Evolutionary conservation across 2,329 filamentous ascomycete species (phyloP), one percentile per base, ranked within the genome.

Genomic region (Cytospora piceicola): DNA sequence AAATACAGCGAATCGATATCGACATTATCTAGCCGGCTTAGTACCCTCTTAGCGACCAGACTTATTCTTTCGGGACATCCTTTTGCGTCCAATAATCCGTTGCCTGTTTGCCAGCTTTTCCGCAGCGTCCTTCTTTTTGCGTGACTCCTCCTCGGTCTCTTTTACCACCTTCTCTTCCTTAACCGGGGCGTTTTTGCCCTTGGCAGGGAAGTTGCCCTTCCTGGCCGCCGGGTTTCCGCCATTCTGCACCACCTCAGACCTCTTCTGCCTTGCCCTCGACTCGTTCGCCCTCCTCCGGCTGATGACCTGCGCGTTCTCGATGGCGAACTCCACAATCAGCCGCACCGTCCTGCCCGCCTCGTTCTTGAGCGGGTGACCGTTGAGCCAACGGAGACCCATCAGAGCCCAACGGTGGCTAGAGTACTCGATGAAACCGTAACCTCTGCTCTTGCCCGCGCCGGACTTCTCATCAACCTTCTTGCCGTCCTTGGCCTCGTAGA

Each of bases 351-450:
- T 92, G 70, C 95, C 93, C 61, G 85, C 78, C 29, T 81, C 78
- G 69, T 84, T 86, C 72, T 84, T 81, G 22, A 88, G 71, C 36
- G 85, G 80, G 66, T 86, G 89, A 1, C 94, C 94, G 75, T 99
- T 99, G 65, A 99, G 83, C 88, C 93, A 98, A 56, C 95, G 85
- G 69, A 99, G 82, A 29, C 93, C 95, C 92, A 98, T 98, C 49
- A 99, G 83, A 17, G 95, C 95, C 83, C 90, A 94, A 58, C 95
- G 90, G 75, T 99, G 95, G 34, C 92, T 95, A 70, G 89, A 91
- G 78, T 97, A 99, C 79, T 99, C 95, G 71, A 99, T 91, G 81
- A 99, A 99, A 15, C 96, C 95, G 76, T 99, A 99, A 6, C 95
- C 95, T 75, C 94, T 87, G 75, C 91, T 95, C 75, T 91, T 87